Percentiles rank a stretch among this genome's conserved stretches.
phyloP scores from a whole-genome alignment of 176 grass and related monocot species.

The Typha latifolia region DNA sequence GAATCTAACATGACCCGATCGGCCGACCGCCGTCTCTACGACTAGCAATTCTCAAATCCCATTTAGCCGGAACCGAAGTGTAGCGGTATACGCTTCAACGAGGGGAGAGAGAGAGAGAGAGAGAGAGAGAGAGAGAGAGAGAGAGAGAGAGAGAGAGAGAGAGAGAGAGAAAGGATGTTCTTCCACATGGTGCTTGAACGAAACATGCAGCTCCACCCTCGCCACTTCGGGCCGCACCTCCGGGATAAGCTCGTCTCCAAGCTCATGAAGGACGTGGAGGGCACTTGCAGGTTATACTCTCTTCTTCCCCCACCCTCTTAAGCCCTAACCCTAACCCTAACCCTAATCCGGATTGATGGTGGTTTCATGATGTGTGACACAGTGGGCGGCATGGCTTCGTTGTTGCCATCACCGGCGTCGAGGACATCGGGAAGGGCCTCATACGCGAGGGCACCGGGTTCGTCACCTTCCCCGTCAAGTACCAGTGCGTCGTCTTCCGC shows the following conservation, averaged over 20 bases:
- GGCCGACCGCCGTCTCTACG: too few relatives aligned
- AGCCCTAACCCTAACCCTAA: constrained; percentile 3
- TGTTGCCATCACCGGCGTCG: constrained; percentile 89
- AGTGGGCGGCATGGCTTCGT: constrained; percentile 95
- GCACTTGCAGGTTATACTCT: constrained; percentile 61
- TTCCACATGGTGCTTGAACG: constrained; percentile 94
- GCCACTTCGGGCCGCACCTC: constrained; percentile 89
- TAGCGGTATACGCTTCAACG: too few relatives aligned
- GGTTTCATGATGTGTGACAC: neutral
- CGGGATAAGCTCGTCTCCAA: constrained; percentile 90
- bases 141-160: constrained; percentile 8
- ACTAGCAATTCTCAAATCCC: too few relatives aligned
- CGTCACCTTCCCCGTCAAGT: constrained; percentile 98
- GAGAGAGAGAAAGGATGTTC: constrained; percentile 46
- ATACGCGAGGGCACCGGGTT: constrained; percentile 88
- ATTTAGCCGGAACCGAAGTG: too few relatives aligned
- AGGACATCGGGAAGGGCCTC: constrained; percentile 96
- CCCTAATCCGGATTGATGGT: neutral
- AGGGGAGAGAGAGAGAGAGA: constrained; percentile 6
- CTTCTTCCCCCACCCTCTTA: neutral
- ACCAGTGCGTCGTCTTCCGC: constrained; percentile 90
- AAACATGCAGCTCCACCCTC: constrained; percentile 98
- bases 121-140: constrained; percentile 5
- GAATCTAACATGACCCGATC: too few relatives aligned
- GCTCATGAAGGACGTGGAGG: constrained; percentile 99